Evolutionary conservation across 2,329 filamentous ascomycete species (phyloP), one percentile per base, ranked within the genome.

Genomic region (Aspergillus aculeatinus): DNA sequence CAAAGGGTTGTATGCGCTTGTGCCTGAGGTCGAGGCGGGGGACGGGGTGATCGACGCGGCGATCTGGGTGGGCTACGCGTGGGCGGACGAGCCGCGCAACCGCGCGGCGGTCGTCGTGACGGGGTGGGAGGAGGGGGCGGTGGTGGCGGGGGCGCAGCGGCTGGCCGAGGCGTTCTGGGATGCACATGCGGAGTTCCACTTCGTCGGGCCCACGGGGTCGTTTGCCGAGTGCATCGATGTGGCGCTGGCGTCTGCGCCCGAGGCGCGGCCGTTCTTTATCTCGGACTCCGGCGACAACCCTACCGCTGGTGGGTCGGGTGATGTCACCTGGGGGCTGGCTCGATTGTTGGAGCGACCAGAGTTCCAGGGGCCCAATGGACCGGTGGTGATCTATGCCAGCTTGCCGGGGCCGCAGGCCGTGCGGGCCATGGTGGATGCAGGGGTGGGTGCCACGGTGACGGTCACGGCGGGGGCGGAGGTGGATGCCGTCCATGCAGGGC

Each of bases 281-380:
- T 84, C 82, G 0, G 82, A 84, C 67, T 84, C 82, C 1, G 82
- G 82, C 0, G 82, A 85, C 59, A 84, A 84, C 55, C 82, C 82
- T 6, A 85, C 82, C 0, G 82, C 82, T 1, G 82, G 82, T 5
- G 82, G 82, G 0, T 81, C 82, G 0, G 82, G 82, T 0, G 82
- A 84, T 63, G 78, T 84, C 16, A 83, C 82, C 0, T 84, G 82
- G 81, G 79, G 80, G 0, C 66, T 85, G 5, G 76, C 76, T 0
- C 72, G 77, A 52, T 67, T 85, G 16, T 74, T 84, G 9, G 71
- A 68, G 16, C 75, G 81, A 4, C 70, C 78, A 0, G 82, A 83
- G 62, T 81, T 84, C 51, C 72, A 76, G 53, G 57, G 71, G 0
- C 55, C 68, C 0, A 65, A 74, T 0, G 77, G 77, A 0, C 76